A percentile compares a stretch with the other conserved stretches of the same genome.
phyloP scores from a whole-genome alignment of 768 basidiomycete species.

The Tulasnella sp. region DNA sequence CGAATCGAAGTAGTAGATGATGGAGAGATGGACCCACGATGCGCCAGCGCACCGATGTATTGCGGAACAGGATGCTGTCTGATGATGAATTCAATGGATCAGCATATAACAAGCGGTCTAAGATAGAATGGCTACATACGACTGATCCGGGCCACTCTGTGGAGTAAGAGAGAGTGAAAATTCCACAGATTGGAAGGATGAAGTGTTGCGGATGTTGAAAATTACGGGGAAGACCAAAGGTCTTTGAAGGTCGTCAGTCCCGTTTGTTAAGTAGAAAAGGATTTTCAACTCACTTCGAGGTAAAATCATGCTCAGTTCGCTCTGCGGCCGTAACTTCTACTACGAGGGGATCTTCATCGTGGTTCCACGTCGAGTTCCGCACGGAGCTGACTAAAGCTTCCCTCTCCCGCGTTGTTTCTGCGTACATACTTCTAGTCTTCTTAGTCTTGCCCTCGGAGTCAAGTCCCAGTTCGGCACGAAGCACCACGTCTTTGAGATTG shows the following conservation, averaged over 20 bases:
- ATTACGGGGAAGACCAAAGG: constrained; percentile 52
- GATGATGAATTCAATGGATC: not conserved
- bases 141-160: constrained; percentile 27
- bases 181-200: constrained; percentile 56
- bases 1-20: constrained; percentile 45
- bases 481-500: constrained; percentile 57
- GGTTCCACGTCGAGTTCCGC: constrained; percentile 67
- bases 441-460: constrained; percentile 34
- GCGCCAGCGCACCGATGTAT: constrained; percentile 65
- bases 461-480: constrained; percentile 58
- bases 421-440: constrained; percentile 77
- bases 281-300: constrained; percentile 54
- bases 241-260: constrained; percentile 40
- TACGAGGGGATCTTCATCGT: constrained; percentile 70
- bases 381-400: constrained; percentile 63
- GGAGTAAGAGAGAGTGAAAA: constrained; percentile 52
- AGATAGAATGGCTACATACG: constrained; percentile 33
- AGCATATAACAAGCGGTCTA: constrained; percentile 5
- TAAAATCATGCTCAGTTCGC: constrained; percentile 59
- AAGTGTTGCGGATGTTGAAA: constrained; percentile 68
- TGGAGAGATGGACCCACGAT: constrained; percentile 57
- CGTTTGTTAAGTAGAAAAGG: not conserved
- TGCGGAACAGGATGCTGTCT: constrained; percentile 49
- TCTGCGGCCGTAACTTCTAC: constrained; percentile 47
- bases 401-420: constrained; percentile 78